Evolutionary conservation across 352 stramenopile species (phyloP).

Genomic region (Phytophthora brassicae): DNA sequence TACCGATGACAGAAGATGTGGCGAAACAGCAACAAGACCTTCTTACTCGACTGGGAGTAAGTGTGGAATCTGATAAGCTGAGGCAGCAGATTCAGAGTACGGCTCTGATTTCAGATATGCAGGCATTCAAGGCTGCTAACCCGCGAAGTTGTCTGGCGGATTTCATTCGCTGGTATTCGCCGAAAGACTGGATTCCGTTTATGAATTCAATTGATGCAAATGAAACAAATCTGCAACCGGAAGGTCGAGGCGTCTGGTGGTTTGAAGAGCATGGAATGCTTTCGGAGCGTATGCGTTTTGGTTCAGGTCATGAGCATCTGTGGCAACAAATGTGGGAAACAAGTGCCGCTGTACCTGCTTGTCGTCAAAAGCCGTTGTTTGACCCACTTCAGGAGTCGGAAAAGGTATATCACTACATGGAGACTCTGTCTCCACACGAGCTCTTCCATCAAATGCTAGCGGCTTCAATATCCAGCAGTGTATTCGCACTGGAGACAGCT

Average conservation of each 20-base stretch:
- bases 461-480: slow-evolving; percentile 55
- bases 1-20: slow-evolving; percentile 80
- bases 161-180: slow-evolving; percentile 86
- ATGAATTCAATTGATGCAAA: slow-evolving; percentile 26
- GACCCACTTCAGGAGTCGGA: slow-evolving; percentile 74
- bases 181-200: slow-evolving; percentile 75
- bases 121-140: slow-evolving; percentile 86
- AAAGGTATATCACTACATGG: slow-evolving; percentile 82
- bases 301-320: slow-evolving; percentile 40
- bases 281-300: slow-evolving; percentile 71
- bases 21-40: slow-evolving; percentile 79
- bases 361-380: slow-evolving; percentile 73
- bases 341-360: slow-evolving; percentile 45
- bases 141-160: slow-evolving; percentile 62
- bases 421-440: slow-evolving; percentile 75
- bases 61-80: slow-evolving; percentile 60
- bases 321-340: slow-evolving; percentile 82
- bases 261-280: slow-evolving; percentile 71
- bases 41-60: slow-evolving; percentile 65
- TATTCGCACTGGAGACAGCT: slow-evolving; percentile 57
- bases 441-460: slow-evolving; percentile 83
- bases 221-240: slow-evolving; percentile 32
- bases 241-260: slow-evolving; percentile 62
- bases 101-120: slow-evolving; percentile 79
- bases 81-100: slow-evolving; percentile 78